phyloP scores from a whole-genome alignment of 768 basidiomycete species.

The Daedaleopsis sinensis region DNA sequence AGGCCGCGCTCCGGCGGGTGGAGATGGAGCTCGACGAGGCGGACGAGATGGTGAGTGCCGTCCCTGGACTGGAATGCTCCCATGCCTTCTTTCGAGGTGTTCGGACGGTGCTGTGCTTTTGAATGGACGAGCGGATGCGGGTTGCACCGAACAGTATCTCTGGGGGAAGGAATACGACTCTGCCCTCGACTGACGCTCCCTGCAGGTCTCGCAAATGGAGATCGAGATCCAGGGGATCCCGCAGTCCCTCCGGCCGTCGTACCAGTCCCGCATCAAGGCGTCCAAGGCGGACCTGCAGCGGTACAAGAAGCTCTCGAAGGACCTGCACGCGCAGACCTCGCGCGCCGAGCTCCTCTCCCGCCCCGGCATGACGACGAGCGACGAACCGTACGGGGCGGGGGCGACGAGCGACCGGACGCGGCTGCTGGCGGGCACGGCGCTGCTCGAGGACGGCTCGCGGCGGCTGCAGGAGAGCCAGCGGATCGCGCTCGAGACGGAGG shows the following conservation, averaged over 20 bases:
- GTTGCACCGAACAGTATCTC: too few relatives aligned
- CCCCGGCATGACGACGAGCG: constrained; percentile 56
- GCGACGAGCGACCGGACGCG: constrained; percentile 74
- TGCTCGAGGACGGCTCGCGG: constrained; percentile 82
- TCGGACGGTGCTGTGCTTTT: too few relatives aligned
- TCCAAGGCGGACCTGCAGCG: constrained; percentile 76
- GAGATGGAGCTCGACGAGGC: constrained; percentile 98
- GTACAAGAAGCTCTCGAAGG: constrained; percentile 82
- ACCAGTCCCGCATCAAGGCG: constrained; percentile 71
- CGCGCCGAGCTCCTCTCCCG: constrained; percentile 72
- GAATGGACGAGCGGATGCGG: too few relatives aligned
- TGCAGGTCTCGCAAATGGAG: constrained; percentile 97
- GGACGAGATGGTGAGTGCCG: constrained; percentile 84
- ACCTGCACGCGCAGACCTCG: constrained; percentile 67
- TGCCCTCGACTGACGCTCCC: neutral
- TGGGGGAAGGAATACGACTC: too few relatives aligned
- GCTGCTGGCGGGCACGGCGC: constrained; percentile 74
- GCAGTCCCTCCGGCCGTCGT: constrained; percentile 76
- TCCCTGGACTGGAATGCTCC: too few relatives aligned
- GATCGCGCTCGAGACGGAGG: constrained; percentile 94
- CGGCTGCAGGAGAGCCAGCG: constrained; percentile 89
- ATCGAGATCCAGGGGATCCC: constrained; percentile 96
- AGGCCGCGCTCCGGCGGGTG: constrained; percentile 76
- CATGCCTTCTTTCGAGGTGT: too few relatives aligned
- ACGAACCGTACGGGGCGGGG: constrained; percentile 77